phyloP scores from a whole-genome alignment of 2,329 filamentous ascomycete genomes.

The Pseudogymnoascus destructans region DNA sequence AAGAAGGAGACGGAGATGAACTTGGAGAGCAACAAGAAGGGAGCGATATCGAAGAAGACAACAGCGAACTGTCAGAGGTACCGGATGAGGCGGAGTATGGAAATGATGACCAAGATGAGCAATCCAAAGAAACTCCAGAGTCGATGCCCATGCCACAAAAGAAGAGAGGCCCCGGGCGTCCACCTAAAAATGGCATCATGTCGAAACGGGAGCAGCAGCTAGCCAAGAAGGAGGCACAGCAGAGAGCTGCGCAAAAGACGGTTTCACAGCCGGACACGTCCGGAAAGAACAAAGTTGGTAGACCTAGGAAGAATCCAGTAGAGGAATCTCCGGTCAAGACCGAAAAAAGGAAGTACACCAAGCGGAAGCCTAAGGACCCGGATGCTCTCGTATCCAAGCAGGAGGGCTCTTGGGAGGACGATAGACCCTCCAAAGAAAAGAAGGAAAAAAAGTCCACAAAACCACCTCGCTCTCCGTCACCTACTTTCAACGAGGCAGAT shows the following conservation, averaged over 20 bases:
- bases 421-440: slow-evolving; percentile 34
- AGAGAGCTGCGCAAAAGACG: slow-evolving; percentile 48
- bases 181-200: slow-evolving; percentile 73
- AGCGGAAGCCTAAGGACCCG: slow-evolving; percentile 41
- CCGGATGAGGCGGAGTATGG: slow-evolving; percentile 18
- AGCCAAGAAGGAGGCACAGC: slow-evolving; percentile 45
- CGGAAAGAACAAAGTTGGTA: slow-evolving; percentile 49
- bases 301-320: slow-evolving; percentile 50
- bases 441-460: slow-evolving; percentile 40
- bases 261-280: slow-evolving; percentile 25
- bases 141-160: slow-evolving; percentile 25
- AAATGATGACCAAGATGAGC: slow-evolving; percentile 12
- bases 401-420: slow-evolving; percentile 39
- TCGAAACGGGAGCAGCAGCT: slow-evolving; percentile 61
- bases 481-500: slow-evolving; percentile 38
- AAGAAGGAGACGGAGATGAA: slow-evolving; percentile 21
- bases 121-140: not conserved
- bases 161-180: slow-evolving; percentile 59
- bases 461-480: slow-evolving; percentile 36
- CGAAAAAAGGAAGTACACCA: slow-evolving; percentile 55
- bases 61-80: slow-evolving; percentile 14
- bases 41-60: slow-evolving; percentile 21
- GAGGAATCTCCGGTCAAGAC: slow-evolving; percentile 41
- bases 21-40: slow-evolving; percentile 21
- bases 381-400: slow-evolving; percentile 33